Base-by-base conservation (phyloP, 768 basidiomycete species). In the Auricularia sp. region DNA sequence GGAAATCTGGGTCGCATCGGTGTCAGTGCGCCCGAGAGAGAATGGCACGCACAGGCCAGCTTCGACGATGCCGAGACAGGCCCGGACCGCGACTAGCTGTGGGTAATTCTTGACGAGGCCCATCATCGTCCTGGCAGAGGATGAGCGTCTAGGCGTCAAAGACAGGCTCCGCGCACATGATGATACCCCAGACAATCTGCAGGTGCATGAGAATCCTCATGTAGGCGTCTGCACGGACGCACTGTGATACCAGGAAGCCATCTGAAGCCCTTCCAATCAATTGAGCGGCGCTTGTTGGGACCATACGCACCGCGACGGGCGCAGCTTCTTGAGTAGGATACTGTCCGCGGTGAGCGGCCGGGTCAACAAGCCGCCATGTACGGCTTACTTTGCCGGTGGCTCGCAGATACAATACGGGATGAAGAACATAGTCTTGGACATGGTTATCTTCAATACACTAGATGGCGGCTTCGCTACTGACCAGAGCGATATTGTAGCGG, bases 221-320 rank as follows among this genome's bases (percentile, higher is more conserved):
- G 7, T 14, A 42, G 39, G 39, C 7, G 12, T 42, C 12, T 42
- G 39, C 2, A 42, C 39, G 12, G 12, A 14, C 8, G 39, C 68
- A 85, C 85, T 66, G 83, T 84, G 58, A 89, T 86, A 14, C 80
- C 81, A 1, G 87, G 85, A 34, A 89, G 77, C 86, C 87, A 89
- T 71, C 81, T 80, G 56, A 4, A 60, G 34, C 6, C 8, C 39
- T 7, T 14, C 39, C 44, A 3, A 34, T 53, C 64, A 71, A 63
- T 63, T 59, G 16, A 61, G 10, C 53, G 63, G 36, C 18, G 18
- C 21, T 8, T 18, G 1, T 16, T 14, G 16, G 47, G 18, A 18
- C 21, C 0, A 18, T 21, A 63, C 76, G 66, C 67, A 80, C 84
- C 81, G 80, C 3, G 87, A 88, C 10, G 88, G 88, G 35, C 83